Percentiles rank a stretch among this genome's conserved stretches.
phyloP scores from a whole-genome alignment of 2,329 filamentous ascomycete genomes.

The Berkeleyomyces rouxiae region DNA sequence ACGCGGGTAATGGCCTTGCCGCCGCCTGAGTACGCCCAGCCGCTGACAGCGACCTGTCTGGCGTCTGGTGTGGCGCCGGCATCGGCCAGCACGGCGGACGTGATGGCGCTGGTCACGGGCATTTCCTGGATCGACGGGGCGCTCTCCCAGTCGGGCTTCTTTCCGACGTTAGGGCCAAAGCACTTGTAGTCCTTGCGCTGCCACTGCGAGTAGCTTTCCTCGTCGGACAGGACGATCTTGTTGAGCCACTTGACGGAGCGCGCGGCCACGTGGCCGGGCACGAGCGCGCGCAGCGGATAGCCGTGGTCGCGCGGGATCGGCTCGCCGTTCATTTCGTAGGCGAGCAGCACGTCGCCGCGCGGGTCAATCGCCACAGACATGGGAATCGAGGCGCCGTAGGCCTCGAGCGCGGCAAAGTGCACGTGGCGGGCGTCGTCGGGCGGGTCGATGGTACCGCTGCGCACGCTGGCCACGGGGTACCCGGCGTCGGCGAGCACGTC shows the following conservation, averaged over 20 bases:
- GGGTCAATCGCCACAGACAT: conserved; percentile 41
- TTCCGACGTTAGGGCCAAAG: conserved; percentile 44
- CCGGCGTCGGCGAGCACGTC: conserved; percentile 42
- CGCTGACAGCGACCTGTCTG: conserved; percentile 29
- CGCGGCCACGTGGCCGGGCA: conserved; percentile 50
- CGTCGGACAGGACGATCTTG: conserved; percentile 45
- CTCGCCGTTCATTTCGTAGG: conserved; percentile 50
- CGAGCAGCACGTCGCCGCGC: conserved; percentile 46
- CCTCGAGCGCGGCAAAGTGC: conserved; percentile 41
- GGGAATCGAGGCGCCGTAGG: conserved; percentile 45
- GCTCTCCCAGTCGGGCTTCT: conserved; percentile 42
- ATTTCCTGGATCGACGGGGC: conserved; percentile 51
- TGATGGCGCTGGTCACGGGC: conserved; percentile 52
- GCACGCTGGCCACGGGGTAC: conserved; percentile 23
- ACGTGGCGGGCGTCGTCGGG: conserved; percentile 30
- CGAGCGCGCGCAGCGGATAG: conserved; percentile 43
- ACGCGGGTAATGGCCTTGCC: conserved; percentile 50
- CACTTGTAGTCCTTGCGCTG: conserved; percentile 52
- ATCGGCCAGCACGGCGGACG: conserved; percentile 22
- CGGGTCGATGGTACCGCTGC: background rate
- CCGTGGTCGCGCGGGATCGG: conserved; percentile 49
- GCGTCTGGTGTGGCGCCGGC: conserved; percentile 13
- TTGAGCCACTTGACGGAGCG: conserved; percentile 54
- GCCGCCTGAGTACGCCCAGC: conserved; percentile 53
- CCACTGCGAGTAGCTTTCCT: conserved; percentile 50